Percentiles rank a stretch among this genome's conserved stretches.
Conservation (phyloP, 345 rosid species). For the Populus alba region DNA sequence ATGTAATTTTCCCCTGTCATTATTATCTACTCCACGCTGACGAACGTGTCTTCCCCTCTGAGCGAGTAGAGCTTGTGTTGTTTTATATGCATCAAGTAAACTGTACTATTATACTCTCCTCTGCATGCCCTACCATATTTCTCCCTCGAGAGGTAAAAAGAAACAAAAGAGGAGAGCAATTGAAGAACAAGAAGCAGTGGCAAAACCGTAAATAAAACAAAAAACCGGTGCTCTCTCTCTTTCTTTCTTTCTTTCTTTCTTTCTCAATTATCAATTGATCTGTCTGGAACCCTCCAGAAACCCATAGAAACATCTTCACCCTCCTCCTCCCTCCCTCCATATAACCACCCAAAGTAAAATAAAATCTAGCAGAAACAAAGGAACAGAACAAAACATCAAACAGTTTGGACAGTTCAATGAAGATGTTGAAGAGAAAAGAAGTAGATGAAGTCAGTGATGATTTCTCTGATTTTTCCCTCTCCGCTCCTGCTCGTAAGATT, state of each 20-base stretch:
- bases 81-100: too few species aligned
- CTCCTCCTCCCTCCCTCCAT: background rate
- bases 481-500: slow-evolving; percentile 73
- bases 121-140: too few species aligned
- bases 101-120: too few species aligned
- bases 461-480: slow-evolving; percentile 72
- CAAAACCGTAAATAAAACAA: background rate
- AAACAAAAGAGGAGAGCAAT: background rate
- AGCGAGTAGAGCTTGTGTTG: too few species aligned
- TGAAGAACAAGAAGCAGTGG: background rate
- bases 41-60: too few species aligned
- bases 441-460: slow-evolving; percentile 66
- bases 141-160: too few species aligned
- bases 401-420: background rate
- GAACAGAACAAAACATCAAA: too few species aligned
- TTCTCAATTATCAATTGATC: background rate
- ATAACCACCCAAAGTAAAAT: background rate
- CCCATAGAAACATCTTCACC: background rate
- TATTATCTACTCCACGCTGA: too few species aligned
- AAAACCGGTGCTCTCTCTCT: too few species aligned
- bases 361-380: background rate
- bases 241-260: background rate
- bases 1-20: too few species aligned
- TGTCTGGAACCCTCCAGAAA: slow-evolving; percentile 1
- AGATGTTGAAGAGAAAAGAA: slow-evolving; percentile 55